Percentiles rank a stretch among this genome's conserved stretches.
Evolutionary conservation across 106 monocot genomes (phyloP).

Genomic region (Dioscorea zingiberensis): DNA sequence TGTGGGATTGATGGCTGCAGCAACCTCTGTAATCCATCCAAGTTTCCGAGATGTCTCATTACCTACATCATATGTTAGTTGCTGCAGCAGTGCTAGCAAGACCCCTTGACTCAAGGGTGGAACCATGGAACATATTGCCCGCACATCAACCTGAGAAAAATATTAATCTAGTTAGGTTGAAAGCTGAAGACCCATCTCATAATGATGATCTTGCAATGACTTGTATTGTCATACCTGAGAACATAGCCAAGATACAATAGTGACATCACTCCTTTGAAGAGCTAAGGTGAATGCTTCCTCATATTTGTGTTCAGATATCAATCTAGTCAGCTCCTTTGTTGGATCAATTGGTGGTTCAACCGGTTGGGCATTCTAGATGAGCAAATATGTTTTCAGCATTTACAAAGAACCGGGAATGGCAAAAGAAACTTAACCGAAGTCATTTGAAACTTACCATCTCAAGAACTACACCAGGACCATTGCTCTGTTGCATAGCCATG

Average conservation of each 20-base stretch:
- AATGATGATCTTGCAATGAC: background rate
- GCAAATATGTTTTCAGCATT: background rate
- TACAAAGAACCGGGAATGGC: background rate
- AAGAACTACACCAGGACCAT: constrained; percentile 43
- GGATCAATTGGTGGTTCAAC: constrained; percentile 73
- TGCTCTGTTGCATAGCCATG: constrained; percentile 39
- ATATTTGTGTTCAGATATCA: constrained; percentile 78
- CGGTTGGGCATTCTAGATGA: constrained; percentile 28
- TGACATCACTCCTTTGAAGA: constrained; percentile 91
- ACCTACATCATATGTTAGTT: constrained; percentile 55
- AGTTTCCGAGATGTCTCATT: constrained; percentile 50
- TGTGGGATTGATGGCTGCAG: constrained; percentile 44
- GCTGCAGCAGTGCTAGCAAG: constrained; percentile 61
- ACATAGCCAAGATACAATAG: constrained; percentile 97
- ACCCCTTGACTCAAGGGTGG: constrained; percentile 70
- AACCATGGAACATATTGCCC: constrained; percentile 37
- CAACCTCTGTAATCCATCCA: constrained; percentile 64
- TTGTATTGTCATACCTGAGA: constrained; percentile 58
- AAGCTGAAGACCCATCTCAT: background rate
- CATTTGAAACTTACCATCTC: constrained; percentile 33
- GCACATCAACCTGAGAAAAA: constrained; percentile 53
- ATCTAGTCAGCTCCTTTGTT: constrained; percentile 66
- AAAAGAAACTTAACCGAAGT: too few relatives aligned
- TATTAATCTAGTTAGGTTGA: too few relatives aligned
- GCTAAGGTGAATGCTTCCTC: constrained; percentile 89